A percentile compares a stretch with the other conserved stretches of the same genome.
phyloP scores from a whole-genome alignment of 768 basidiomycete species.

The Boletus tylopilopsis region DNA sequence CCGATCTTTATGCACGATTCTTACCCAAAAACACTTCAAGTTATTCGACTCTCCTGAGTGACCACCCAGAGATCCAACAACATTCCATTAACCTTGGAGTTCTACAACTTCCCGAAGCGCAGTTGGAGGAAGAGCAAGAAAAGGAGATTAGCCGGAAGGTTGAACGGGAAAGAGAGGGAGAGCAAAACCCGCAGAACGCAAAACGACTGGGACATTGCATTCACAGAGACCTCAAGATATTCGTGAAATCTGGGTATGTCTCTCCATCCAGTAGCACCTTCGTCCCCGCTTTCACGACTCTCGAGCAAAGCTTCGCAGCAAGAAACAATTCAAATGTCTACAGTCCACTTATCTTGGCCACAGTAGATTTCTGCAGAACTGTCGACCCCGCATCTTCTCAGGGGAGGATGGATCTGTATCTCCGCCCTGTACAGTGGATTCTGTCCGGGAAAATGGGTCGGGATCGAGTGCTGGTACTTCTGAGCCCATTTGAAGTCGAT shows the following conservation, averaged over 20 bases:
- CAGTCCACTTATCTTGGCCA: neutral
- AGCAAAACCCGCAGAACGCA: neutral
- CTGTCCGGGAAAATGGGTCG: no score
- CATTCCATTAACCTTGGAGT: neutral
- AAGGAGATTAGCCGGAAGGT: neutral
- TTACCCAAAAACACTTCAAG: neutral
- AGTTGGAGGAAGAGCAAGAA: neutral
- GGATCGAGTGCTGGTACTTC: no score
- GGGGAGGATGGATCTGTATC: no score
- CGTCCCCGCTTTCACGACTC: neutral
- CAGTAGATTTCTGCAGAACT: no score
- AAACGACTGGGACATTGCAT: neutral
- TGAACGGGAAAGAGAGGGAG: no score
- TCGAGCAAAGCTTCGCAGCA: neutral
- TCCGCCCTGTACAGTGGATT: no score
- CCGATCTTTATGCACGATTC: neutral
- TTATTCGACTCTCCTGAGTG: neutral
- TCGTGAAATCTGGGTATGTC: neutral
- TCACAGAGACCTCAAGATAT: neutral
- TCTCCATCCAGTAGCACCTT: neutral
- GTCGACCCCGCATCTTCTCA: no score
- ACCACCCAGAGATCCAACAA: neutral
- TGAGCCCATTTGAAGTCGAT: no score
- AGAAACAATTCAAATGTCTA: neutral
- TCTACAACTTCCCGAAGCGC: neutral